Evolutionary conservation across 345 rosid genomes (phyloP).

Genomic region (Syzygium grande): DNA sequence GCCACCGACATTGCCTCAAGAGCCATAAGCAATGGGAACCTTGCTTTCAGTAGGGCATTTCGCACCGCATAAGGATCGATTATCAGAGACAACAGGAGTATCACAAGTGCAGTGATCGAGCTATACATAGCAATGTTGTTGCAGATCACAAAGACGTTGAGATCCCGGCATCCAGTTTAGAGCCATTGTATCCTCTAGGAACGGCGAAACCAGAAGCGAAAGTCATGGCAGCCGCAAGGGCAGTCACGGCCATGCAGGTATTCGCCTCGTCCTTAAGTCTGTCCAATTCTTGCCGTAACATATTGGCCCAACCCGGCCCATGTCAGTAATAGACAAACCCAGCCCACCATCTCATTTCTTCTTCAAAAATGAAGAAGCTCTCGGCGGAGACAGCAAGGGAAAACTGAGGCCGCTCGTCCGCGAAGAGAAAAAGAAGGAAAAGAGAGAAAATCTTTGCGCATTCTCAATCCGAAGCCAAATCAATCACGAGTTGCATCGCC

Average conservation of each 20-base stretch:
- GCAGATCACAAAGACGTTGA: background rate
- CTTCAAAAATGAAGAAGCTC: too few relatives aligned
- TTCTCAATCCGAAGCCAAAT: too few relatives aligned
- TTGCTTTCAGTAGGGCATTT: background rate
- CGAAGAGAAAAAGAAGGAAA: too few relatives aligned
- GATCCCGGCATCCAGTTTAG: accelerated
- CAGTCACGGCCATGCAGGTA: accelerated
- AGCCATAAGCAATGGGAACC: background rate
- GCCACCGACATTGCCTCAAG: background rate
- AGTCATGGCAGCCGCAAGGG: background rate
- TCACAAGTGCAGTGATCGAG: background rate
- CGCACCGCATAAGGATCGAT: background rate
- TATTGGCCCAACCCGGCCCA: too few relatives aligned
- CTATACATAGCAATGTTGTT: accelerated
- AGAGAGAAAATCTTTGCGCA: too few relatives aligned
- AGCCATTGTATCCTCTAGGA: background rate
- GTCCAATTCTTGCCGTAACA: background rate
- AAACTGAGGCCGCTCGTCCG: too few relatives aligned
- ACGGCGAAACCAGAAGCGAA: accelerated
- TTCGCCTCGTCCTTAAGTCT: background rate
- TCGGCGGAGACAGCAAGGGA: too few relatives aligned
- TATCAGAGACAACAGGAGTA: background rate
- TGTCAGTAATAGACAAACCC: too few relatives aligned
- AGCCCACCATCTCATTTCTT: too few relatives aligned
- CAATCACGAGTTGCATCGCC: too few relatives aligned